Base-by-base conservation (phyloP, 2,329 filamentous ascomycete species). In the Trichophyton rubrum region DNA sequence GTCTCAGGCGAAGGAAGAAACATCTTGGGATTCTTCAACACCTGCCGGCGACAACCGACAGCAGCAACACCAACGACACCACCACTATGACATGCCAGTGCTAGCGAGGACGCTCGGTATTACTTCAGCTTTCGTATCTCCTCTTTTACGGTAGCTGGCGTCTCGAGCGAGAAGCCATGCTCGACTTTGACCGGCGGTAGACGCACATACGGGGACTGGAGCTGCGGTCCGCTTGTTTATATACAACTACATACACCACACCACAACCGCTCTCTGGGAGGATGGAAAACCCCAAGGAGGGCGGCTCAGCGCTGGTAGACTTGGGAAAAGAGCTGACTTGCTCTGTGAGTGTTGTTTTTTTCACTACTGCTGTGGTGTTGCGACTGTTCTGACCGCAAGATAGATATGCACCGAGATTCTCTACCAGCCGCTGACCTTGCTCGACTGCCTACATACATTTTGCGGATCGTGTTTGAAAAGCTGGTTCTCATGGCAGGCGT, bases 351-450 rank as follows among this genome's bases (percentile, higher is more conserved):
- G 11, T 24, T 3, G 6, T 9, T 27, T 17, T 24, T 3, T 2
- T 43, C 17, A 24, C 41, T 13, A 11, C 11, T 4, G 40, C 4
- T 27, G 3, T 3, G 20, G 3, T 27, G 8, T 43, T 22, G 56
- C 27, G 33, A 33, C 38, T 45, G 7, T 13, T 15, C 33, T 9
- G 47, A 24, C 40, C 17, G 9, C 17, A 17, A 7, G 4, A 30
- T 17, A 96, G 91, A 99, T 99, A 69, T 99, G 93, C 79, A 95
- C 92, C 67, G 93, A 97, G 74, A 83, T 96, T 65, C 85, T 96
- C 64, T 95, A 90, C 75, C 89, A 95, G 73, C 90, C 91, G 38
- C 81, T 95, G 65, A 95, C 90, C 30, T 84, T 95, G 57, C 88
- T 96, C 73, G 89, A 96, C 78, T 96, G 90, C 72, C 83, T 96